Percentiles rank a stretch among this genome's conserved stretches.
phyloP scores from a whole-genome alignment of 805 yeast genomes.

The Saturnispora zaruensis region DNA sequence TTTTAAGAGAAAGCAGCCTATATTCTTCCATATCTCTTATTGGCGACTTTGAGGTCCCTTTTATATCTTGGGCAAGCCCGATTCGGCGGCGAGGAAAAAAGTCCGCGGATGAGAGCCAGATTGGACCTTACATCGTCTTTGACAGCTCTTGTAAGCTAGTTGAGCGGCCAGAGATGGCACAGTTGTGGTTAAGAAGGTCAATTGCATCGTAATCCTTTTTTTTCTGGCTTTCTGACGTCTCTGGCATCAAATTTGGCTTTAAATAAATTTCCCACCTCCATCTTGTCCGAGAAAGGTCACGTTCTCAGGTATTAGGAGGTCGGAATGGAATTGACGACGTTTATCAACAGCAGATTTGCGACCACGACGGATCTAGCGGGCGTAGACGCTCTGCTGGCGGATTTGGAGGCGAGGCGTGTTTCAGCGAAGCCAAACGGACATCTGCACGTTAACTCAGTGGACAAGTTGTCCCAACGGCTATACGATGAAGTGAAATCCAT shows the following conservation, averaged over 20 bases:
- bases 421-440: background rate
- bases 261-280: background rate
- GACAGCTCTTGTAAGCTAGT: background rate
- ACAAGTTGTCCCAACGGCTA: background rate
- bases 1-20: background rate
- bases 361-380: background rate
- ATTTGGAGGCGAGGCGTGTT: background rate
- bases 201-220: background rate
- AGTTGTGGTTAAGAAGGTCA: background rate
- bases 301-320: background rate
- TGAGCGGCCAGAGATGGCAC: too few species aligned
- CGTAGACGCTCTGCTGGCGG: background rate
- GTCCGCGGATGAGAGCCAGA: background rate
- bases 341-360: background rate
- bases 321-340: background rate
- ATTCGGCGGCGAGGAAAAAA: constrained; percentile 2
- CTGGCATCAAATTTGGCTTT: background rate
- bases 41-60: background rate
- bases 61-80: background rate
- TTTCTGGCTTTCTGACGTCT: background rate
- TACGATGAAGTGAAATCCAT: background rate
- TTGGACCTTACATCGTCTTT: background rate
- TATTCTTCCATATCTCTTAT: background rate
- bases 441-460: background rate
- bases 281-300: constrained; percentile 1